phyloP scores from a whole-genome alignment of 176 grass and related monocot genomes.

The Phragmites australis region DNA sequence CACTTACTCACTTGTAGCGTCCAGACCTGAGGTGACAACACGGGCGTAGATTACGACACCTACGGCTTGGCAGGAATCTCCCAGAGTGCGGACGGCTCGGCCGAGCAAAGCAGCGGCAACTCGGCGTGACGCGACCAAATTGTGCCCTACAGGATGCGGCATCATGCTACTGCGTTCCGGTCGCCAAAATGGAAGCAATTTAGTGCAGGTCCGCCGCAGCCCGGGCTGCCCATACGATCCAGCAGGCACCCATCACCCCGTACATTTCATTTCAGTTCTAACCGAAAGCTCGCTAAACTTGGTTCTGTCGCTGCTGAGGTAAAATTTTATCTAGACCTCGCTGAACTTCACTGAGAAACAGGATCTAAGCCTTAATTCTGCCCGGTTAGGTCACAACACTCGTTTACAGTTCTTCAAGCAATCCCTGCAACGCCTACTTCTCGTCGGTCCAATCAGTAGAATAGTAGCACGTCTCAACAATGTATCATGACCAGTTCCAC shows the following conservation, averaged over 20 bases:
- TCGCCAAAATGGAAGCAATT: constrained; percentile 39
- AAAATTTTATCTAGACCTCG: neutral
- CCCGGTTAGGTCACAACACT: neutral
- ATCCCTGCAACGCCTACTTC: neutral
- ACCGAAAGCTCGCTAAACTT: too few species aligned
- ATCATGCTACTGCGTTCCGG: constrained; percentile 15
- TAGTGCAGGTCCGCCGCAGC: neutral
- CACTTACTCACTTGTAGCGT: neutral
- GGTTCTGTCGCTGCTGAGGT: too few species aligned
- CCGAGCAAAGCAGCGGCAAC: constrained; percentile 56
- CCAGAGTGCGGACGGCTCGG: constrained; percentile 37
- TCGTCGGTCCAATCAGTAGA: neutral
- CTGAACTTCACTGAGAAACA: neutral
- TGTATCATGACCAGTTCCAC: constrained; percentile 19
- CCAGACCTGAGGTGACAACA: constrained; percentile 47
- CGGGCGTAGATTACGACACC: constrained; percentile 32
- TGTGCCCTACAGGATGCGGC: constrained; percentile 20
- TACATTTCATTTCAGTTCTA: too few species aligned
- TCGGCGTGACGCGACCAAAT: constrained; percentile 53
- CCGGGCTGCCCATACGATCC: neutral
- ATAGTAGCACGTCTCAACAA: neutral
- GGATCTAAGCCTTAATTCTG: neutral
- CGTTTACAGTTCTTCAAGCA: neutral
- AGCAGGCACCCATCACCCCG: neutral
- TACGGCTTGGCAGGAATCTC: constrained; percentile 46